A percentile compares a stretch with the other conserved stretches of the same genome.
Evolutionary conservation across 1,284 basidiomycete genomes (phyloP).

Genomic region (Boletus mariae): DNA sequence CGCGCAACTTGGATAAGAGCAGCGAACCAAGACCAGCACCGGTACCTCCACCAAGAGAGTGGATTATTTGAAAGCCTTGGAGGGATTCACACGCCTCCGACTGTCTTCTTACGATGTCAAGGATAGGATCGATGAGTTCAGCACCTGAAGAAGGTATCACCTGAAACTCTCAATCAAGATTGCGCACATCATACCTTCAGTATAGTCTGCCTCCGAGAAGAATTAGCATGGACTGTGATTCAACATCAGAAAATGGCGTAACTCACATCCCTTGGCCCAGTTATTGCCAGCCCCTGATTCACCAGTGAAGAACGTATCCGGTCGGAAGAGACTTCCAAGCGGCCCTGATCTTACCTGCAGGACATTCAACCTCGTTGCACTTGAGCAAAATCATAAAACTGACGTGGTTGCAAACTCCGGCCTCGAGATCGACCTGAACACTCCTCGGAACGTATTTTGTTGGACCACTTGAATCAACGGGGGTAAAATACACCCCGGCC

Average conservation of each 20-base stretch:
- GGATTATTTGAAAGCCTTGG: conserved; percentile 92
- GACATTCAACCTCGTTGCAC: conserved; percentile 1
- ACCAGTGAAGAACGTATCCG: conserved; percentile 81
- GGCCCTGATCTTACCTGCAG: conserved; percentile 64
- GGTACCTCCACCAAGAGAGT: conserved; percentile 93
- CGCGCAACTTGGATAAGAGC: conserved; percentile 80
- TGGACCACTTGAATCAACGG: conserved; percentile 45
- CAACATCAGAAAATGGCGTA: background rate
- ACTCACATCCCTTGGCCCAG: conserved; percentile 87
- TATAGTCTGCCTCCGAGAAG: conserved; percentile 60
- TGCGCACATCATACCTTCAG: conserved; percentile 57
- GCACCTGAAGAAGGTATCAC: conserved; percentile 53
- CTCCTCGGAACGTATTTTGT: conserved; percentile 91
- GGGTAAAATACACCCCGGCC: conserved; percentile 74
- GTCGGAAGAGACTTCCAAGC: conserved; percentile 77
- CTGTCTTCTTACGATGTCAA: conserved; percentile 73
- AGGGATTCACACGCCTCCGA: conserved; percentile 82
- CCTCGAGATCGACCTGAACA: conserved; percentile 87
- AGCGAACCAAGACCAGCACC: conserved; percentile 85
- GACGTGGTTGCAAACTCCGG: conserved; percentile 83
- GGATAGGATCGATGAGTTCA: conserved; percentile 84
- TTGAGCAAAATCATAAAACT: conserved; percentile 19
- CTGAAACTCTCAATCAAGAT: background rate
- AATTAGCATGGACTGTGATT: conserved; percentile 15
- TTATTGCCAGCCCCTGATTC: conserved; percentile 87